These are phyloP conservation scores for Botrytis paeoniae DNA, from an alignment of 2,329 filamentous ascomycete genomes.

Conservation along the genomic window DNA sequence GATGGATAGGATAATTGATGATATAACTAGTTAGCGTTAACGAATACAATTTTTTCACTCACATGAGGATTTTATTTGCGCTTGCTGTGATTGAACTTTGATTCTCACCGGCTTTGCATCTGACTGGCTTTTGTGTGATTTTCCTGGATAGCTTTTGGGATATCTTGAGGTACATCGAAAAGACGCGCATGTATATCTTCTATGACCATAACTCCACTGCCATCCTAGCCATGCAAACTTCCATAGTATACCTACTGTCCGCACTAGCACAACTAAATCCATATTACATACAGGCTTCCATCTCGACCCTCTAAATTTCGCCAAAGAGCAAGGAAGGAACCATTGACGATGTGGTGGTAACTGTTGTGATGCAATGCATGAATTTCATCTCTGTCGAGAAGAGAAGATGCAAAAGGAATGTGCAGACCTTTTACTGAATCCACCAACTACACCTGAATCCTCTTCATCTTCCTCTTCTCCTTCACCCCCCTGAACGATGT, in stretches of 20 bases:
- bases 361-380: neutral
- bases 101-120: neutral
- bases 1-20: constrained; percentile 21
- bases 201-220: neutral
- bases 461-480: neutral
- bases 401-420: neutral
- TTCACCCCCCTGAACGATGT: neutral
- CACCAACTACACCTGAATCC: neutral
- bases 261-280: neutral
- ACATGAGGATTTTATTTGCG: neutral
- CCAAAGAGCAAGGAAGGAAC: neutral
- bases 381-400: neutral
- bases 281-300: neutral
- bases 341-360: neutral
- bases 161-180: neutral
- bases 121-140: neutral
- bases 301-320: neutral
- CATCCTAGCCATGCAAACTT: constrained; percentile 13
- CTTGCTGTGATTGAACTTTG: neutral
- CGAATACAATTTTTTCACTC: constrained; percentile 3
- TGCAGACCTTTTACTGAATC: neutral
- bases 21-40: constrained; percentile 23
- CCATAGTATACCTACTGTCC: neutral
- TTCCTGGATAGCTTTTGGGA: neutral
- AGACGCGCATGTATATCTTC: neutral